Base-by-base conservation (phyloP, 805 yeast genomes). In the Ogataea kodamae region DNA sequence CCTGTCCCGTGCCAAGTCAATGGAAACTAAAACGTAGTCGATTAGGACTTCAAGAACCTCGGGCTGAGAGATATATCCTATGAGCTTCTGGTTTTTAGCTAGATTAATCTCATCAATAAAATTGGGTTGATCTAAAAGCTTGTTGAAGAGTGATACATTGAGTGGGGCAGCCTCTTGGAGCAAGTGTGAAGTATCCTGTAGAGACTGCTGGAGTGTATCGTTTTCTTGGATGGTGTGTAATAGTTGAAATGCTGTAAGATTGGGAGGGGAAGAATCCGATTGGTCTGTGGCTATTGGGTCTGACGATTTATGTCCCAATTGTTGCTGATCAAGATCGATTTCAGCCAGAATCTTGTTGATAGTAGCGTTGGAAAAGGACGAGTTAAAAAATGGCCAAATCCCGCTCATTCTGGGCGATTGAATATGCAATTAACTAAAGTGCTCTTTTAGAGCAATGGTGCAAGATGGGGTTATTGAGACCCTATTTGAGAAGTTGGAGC, bases 311-410 rank as follows among this genome's bases (percentile, higher is more conserved):
- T 21, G 24, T 10, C 15, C 30, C 20, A 29, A 35, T 31, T 45
- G 50, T 37, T 47, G 62, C 26, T 52, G 57, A 29, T 60, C 65
- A 18, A 53, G 42, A 21, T 62, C 67, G 10, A 62, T 62, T 40
- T 62, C 65, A n/a, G 54, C 53, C 24, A 62, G 45, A 13, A 62
- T 58, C 43, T 50, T 54, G 40, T 61, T 57, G 22, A 62, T 62
- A 13, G 55, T 49, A 14, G 62, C 65, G 47, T 60, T 61, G 16
- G 64, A 58, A 19, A 59, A 56, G 5, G 64, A 54, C 15, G 54
- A 45, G 39, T 61, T 59, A 49, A 61, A 61, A 40, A 61, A 61
- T 6, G 67, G 65, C 67, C 67, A 61, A 33, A 61, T 61, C 31
- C 60, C 57, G 27, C 64, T 58, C 63, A 60, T 58, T 18, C 6